Percentiles rank a stretch among this genome's conserved stretches.
Evolutionary conservation across 169 alveolate species (phyloP).

Genomic region (Cytauxzoon felis): DNA sequence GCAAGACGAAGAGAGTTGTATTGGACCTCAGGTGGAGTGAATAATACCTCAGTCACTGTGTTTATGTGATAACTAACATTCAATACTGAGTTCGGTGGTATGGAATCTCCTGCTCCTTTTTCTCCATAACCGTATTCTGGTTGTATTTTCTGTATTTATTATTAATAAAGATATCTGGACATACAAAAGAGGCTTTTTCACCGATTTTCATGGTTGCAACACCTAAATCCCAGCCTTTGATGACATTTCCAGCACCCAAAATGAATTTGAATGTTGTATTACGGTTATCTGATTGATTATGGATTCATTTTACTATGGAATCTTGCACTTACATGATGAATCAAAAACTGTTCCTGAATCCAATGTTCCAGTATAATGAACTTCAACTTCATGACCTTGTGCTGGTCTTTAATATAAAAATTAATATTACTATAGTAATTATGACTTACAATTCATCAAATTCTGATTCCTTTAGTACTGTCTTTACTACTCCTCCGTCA

Average conservation of each 20-base stretch:
- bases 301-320: neutral
- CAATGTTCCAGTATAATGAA: slow-evolving; percentile 79
- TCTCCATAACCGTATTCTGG: slow-evolving; percentile 79
- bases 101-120: slow-evolving; percentile 75
- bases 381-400: slow-evolving; percentile 78
- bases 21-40: too few relatives aligned
- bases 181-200: slow-evolving; percentile 56
- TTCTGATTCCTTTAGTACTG: slow-evolving; percentile 23
- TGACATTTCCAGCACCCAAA: slow-evolving; percentile 75
- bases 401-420: slow-evolving; percentile 50
- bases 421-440: too few relatives aligned
- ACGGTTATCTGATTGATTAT: slow-evolving; percentile 44
- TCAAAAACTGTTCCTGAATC: slow-evolving; percentile 77
- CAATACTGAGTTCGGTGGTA: slow-evolving; percentile 76
- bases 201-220: slow-evolving; percentile 73
- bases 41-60: slow-evolving; percentile 40
- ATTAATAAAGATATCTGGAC: slow-evolving; percentile 22
- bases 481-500: slow-evolving; percentile 58
- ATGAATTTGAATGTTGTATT: slow-evolving; percentile 73
- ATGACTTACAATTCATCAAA: slow-evolving; percentile 35
- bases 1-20: too few relatives aligned
- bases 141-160: slow-evolving; percentile 42
- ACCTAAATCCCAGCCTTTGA: slow-evolving; percentile 78
- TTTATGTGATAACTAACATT: slow-evolving; percentile 25
- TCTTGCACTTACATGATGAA: slow-evolving; percentile 75